phyloP scores from a whole-genome alignment of 345 rosid genomes.

The Psidium friedrichsthalianum region DNA sequence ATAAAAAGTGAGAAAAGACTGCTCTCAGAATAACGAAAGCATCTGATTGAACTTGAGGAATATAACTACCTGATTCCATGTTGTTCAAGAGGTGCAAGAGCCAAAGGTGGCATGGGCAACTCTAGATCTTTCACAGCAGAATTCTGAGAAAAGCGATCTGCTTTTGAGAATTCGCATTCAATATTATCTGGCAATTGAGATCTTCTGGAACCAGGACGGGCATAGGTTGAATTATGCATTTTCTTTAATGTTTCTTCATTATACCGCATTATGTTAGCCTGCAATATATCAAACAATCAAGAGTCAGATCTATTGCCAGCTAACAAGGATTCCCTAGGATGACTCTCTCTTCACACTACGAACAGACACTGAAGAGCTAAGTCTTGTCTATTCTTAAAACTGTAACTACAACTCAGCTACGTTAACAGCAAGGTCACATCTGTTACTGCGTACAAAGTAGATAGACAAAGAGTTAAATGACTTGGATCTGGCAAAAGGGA shows the following conservation, averaged over 20 bases:
- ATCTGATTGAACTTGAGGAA: neutral
- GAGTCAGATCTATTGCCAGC: neutral
- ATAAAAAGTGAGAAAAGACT: neutral
- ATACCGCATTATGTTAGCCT: constrained; percentile 73
- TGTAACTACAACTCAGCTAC: neutral
- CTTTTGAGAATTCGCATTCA: constrained; percentile 12
- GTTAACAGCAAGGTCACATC: neutral
- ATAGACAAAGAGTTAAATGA: neutral
- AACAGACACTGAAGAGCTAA: neutral
- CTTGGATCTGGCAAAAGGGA: neutral
- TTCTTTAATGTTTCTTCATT: constrained; percentile 64
- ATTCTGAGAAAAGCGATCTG: constrained; percentile 23
- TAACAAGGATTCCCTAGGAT: neutral
- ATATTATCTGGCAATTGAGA: constrained; percentile 33
- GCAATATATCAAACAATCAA: neutral
- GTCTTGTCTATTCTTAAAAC: neutral
- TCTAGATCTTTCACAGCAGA: constrained; percentile 49
- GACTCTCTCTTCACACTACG: neutral
- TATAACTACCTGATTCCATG: constrained; percentile 54
- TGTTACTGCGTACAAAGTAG: neutral
- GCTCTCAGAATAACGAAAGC: neutral
- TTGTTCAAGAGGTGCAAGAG: constrained; percentile 50
- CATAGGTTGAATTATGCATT: constrained; percentile 23
- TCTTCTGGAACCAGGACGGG: constrained; percentile 31
- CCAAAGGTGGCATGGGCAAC: constrained; percentile 88